A percentile compares a stretch with the other conserved stretches of the same genome.
phyloP scores from a whole-genome alignment of 805 yeast genomes.

The Dipodascopsis uninucleata region DNA sequence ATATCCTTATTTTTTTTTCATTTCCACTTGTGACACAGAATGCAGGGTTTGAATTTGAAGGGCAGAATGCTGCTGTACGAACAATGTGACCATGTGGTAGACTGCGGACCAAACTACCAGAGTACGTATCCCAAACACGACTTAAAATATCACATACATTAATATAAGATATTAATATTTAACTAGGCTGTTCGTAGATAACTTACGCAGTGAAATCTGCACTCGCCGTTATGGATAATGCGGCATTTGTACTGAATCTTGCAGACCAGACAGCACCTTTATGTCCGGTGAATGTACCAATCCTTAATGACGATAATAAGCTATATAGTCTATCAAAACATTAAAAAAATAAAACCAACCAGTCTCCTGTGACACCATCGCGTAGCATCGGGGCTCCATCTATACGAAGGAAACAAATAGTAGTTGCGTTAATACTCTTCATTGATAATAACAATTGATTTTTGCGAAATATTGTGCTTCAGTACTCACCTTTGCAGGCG shows the following conservation, averaged over 20 bases:
- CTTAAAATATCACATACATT: constrained; percentile 9
- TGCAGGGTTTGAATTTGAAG: constrained; percentile 11
- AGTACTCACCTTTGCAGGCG: constrained; percentile 36
- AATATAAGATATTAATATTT: not conserved
- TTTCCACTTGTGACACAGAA: constrained; percentile 33
- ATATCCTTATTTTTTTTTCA: constrained; percentile 30
- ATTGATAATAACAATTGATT: too few species aligned
- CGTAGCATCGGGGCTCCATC: constrained; percentile 38
- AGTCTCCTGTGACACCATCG: constrained; percentile 38
- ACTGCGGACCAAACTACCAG: constrained; percentile 8
- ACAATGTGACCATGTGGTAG: constrained; percentile 24
- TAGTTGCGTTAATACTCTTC: too few species aligned
- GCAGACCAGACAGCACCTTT: constrained; percentile 38
- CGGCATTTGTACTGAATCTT: constrained; percentile 29
- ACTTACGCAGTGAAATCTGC: constrained; percentile 37
- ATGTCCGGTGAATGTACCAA: constrained; percentile 38
- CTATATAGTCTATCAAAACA: not conserved
- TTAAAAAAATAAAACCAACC: constrained; percentile 24
- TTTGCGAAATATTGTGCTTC: too few species aligned
- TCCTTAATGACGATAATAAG: constrained; percentile 17
- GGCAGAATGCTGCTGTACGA: constrained; percentile 24
- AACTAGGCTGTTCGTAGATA: too few species aligned
- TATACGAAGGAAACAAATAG: constrained; percentile 7
- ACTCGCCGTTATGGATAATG: constrained; percentile 33
- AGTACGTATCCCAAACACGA: constrained; percentile 21